phyloP scores from a whole-genome alignment of 164 flowering plant species.

The Pachysandra terminalis region DNA sequence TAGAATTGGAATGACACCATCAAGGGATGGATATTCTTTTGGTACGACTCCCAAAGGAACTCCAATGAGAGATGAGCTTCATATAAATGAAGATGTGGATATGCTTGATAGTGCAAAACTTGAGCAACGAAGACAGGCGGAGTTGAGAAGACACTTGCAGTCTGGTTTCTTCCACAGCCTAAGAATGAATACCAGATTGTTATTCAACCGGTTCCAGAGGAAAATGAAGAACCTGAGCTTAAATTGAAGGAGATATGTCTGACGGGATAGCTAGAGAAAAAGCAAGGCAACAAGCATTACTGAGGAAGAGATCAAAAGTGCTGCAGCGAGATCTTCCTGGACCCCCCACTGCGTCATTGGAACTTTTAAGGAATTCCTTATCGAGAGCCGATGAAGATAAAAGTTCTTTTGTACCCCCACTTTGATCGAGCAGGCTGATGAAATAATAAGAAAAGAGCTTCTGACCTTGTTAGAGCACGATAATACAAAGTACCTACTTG shows the following conservation, averaged over 20 bases:
- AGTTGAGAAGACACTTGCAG: constrained; percentile 65
- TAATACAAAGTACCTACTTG: constrained; percentile 92
- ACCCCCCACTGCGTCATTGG: constrained; percentile 84
- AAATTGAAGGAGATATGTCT: constrained; percentile 97
- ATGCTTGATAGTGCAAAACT: constrained; percentile 65
- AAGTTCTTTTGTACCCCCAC: constrained; percentile 97
- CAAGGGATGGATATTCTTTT: constrained; percentile 69
- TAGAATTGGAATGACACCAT: constrained; percentile 86
- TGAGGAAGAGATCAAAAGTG: constrained; percentile 95
- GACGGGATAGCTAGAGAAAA: constrained; percentile 88
- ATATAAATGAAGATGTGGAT: constrained; percentile 84
- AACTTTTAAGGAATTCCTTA: constrained; percentile 73
- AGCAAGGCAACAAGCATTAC: constrained; percentile 77
- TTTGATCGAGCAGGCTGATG: constrained; percentile 88
- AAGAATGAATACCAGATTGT: constrained; percentile 93
- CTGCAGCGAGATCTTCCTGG: constrained; percentile 96
- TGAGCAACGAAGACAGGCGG: constrained; percentile 72
- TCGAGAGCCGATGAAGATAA: constrained; percentile 77
- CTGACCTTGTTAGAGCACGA: constrained; percentile 81
- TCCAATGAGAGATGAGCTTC: constrained; percentile 91
- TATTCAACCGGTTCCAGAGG: constrained; percentile 69
- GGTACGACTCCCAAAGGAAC: constrained; percentile 87
- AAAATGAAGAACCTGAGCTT: constrained; percentile 79
- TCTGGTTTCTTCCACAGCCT: constrained; percentile 93
- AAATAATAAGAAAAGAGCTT: constrained; percentile 84